These are phyloP conservation scores for Lactarius vividus DNA, from an alignment of 768 basidiomycete species.

Conservation along the genomic window DNA sequence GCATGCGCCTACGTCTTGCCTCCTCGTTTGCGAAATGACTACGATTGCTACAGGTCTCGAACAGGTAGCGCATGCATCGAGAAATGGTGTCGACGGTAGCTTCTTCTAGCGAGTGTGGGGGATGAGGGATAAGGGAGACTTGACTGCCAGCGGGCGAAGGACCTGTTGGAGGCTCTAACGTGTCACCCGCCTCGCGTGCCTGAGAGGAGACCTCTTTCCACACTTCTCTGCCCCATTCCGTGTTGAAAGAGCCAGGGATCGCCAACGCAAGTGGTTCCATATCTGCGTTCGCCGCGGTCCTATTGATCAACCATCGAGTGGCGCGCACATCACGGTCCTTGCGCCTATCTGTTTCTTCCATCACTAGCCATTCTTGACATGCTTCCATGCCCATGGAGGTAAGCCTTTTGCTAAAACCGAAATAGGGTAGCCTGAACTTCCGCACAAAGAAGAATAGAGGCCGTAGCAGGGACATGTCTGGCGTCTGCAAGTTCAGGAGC, in stretches of 20 bases:
- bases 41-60: neutral
- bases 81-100: neutral
- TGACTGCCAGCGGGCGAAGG: neutral
- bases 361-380: neutral
- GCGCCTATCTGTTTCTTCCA: neutral
- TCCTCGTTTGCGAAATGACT: neutral
- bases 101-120: neutral
- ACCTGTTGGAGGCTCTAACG: too few species aligned
- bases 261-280: neutral
- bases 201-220: neutral
- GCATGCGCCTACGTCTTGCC: neutral
- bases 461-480: too few species aligned
- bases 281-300: neutral
- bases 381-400: neutral
- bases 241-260: conserved; percentile 7
- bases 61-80: neutral
- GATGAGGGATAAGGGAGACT: rapidly evolving
- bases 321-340: conserved; percentile 4
- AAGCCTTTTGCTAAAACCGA: neutral
- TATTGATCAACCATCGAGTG: neutral
- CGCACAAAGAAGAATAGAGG: too few species aligned
- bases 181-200: neutral
- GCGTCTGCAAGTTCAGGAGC: too few species aligned
- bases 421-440: neutral
- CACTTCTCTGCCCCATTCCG: neutral